These are phyloP conservation scores for Phytophthora aleatoria DNA, from an alignment of 352 stramenopile genomes.

Conservation along the genomic window DNA sequence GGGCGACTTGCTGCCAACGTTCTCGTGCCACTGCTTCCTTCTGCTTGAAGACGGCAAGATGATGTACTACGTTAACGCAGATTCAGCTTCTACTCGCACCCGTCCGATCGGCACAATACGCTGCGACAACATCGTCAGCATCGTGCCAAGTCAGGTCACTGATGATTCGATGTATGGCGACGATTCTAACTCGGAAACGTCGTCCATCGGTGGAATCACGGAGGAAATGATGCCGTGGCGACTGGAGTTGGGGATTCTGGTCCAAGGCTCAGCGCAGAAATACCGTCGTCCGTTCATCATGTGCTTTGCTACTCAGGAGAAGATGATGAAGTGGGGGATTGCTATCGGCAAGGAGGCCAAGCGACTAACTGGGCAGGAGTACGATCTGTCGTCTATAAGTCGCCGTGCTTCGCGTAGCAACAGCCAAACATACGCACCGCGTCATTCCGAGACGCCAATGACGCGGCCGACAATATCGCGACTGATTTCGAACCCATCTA, in stretches of 20 bases:
- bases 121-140: slow-evolving; percentile 83
- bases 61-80: slow-evolving; percentile 73
- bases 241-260: slow-evolving; percentile 71
- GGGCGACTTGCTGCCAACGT: slow-evolving; percentile 72
- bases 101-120: slow-evolving; percentile 81
- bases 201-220: slow-evolving; percentile 25
- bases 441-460: slow-evolving; percentile 65
- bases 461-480: slow-evolving; percentile 62
- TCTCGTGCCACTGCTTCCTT: slow-evolving; percentile 72
- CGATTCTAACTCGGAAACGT: slow-evolving; percentile 21
- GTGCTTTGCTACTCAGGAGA: slow-evolving; percentile 75
- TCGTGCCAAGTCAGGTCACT: slow-evolving; percentile 70
- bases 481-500: slow-evolving; percentile 78
- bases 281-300: slow-evolving; percentile 82
- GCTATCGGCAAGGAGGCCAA: slow-evolving; percentile 79
- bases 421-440: slow-evolving; percentile 55
- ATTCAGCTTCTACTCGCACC: slow-evolving; percentile 56
- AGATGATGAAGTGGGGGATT: slow-evolving; percentile 90
- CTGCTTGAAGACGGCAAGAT: slow-evolving; percentile 83
- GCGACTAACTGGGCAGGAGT: slow-evolving; percentile 79
- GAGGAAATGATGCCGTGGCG: slow-evolving; percentile 78
- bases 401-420: slow-evolving; percentile 65
- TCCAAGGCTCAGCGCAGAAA: slow-evolving; percentile 58
- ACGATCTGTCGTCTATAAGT: slow-evolving; percentile 79
- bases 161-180: slow-evolving; percentile 25